Evolutionary conservation across 306 rosid species (phyloP), one percentile per base, ranked within the genome.

Genomic region (Abrus precatorius): DNA sequence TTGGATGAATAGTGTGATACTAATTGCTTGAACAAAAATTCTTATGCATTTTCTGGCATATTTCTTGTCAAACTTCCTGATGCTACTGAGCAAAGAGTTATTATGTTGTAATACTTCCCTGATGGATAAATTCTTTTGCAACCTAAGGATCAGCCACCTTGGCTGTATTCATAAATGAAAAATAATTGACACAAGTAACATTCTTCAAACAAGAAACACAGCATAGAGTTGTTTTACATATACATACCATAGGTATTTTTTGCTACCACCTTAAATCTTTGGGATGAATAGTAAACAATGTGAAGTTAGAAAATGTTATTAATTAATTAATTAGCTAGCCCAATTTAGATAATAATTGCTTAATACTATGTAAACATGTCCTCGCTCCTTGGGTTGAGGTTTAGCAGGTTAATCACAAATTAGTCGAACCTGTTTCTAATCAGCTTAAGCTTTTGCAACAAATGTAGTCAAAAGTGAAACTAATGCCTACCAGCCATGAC

Each of bases 401-500:
- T 67, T 44, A 69, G 47, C 72, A 68, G 57, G 69, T 74, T 57
- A 32, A 68, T 60, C 54, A 48, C 9, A 27, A 41, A 4, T 40
- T n/a, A 61, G 40, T 75, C 61, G 63, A 60, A 79, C 52, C 81
- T 43, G 65, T 59, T 40, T 60, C 63, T 50, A 84, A 54, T 36
- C 70, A 80, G 79, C 76, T 62, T 45, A 80, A 69, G 59, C 63
- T 75, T 80, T 68, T 12, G 69, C 68, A 65, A 75, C 48, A 78
- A 63, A 38, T 55, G 38, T 45, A 27, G 30, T 70, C 61, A 57
- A 83, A 84, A 49, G 34, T 32, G 38, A 63, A 86, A 85, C 50
- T 60, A 48, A 85, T 50, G 72, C 92, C 69, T 91, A 95, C 99
- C 98, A 95, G 90, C 98, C 98, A 95, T 48, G 73, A 80, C 57